Conservation (phyloP, 306 rosid species). For the Astragalus membranaceus region DNA sequence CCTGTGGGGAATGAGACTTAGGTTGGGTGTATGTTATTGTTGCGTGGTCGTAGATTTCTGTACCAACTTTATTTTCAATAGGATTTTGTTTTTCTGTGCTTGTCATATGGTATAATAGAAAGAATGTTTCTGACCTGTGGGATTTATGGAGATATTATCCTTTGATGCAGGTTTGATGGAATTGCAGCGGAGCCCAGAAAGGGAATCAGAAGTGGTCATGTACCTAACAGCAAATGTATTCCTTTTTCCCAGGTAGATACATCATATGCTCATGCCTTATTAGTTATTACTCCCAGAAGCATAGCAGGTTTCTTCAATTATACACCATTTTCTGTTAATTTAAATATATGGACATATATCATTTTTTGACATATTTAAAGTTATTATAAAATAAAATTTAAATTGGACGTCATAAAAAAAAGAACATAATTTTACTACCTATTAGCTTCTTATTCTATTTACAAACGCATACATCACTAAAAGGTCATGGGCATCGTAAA, state of each 20-base stretch:
- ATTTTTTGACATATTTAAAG: too few relatives aligned
- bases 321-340: too few relatives aligned
- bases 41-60: background rate
- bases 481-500: too few relatives aligned
- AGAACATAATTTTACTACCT: too few relatives aligned
- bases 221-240: conserved; percentile 86
- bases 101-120: background rate
- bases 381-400: too few relatives aligned
- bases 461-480: too few relatives aligned
- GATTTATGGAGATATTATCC: conserved; percentile 25
- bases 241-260: conserved; percentile 86
- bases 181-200: conserved; percentile 72
- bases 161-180: conserved; percentile 68
- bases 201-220: conserved; percentile 90
- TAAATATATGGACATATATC: too few relatives aligned
- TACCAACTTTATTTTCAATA: background rate
- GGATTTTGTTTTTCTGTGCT: background rate
- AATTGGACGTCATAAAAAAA: too few relatives aligned
- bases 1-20: background rate
- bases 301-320: background rate
- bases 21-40: background rate
- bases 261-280: background rate
- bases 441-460: too few relatives aligned
- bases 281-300: background rate
- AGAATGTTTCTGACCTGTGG: background rate